These are phyloP conservation scores for Pneumocystis carinii DNA, from an alignment of 1,139 yeast genomes.

Conservation along the genomic window DNA sequence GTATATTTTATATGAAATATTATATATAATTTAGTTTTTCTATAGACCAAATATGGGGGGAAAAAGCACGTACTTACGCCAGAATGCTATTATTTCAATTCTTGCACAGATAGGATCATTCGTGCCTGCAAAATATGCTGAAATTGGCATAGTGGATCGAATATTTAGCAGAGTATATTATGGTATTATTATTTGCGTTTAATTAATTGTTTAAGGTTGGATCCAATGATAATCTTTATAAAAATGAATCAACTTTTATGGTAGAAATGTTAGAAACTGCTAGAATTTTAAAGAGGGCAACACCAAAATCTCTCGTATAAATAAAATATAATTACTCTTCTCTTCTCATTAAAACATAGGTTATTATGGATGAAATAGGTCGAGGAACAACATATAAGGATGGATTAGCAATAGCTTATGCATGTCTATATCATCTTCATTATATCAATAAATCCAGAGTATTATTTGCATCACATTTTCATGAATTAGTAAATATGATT, in stretches of 20 bases:
- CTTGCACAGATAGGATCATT: constrained; percentile 19
- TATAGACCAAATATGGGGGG: constrained; percentile 86
- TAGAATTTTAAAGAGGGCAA: constrained; percentile 60
- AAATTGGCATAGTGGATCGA: constrained; percentile 67
- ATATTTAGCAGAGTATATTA: constrained; percentile 49
- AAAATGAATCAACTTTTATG: constrained; percentile 88
- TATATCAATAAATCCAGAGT: constrained; percentile 51
- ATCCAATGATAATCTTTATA: constrained; percentile 76
- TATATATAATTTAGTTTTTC: background rate
- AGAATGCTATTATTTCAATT: constrained; percentile 69
- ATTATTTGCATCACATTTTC: constrained; percentile 83
- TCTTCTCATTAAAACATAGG: background rate
- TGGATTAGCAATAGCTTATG: constrained; percentile 82
- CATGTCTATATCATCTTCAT: constrained; percentile 48
- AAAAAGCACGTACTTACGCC: constrained; percentile 77
- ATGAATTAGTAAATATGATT: constrained; percentile 25
- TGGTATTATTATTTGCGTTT: background rate
- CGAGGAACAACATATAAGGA: constrained; percentile 85
- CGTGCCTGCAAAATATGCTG: constrained; percentile 49
- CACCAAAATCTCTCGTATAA: constrained; percentile 46
- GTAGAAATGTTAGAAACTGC: constrained; percentile 96
- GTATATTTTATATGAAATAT: constrained; percentile 1
- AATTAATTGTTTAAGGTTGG: constrained; percentile 34
- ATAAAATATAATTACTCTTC: background rate
- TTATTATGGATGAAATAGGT: constrained; percentile 91